Base-by-base conservation (phyloP, 2,329 filamentous ascomycete genomes). In the Paracoccidioides lutzii region DNA sequence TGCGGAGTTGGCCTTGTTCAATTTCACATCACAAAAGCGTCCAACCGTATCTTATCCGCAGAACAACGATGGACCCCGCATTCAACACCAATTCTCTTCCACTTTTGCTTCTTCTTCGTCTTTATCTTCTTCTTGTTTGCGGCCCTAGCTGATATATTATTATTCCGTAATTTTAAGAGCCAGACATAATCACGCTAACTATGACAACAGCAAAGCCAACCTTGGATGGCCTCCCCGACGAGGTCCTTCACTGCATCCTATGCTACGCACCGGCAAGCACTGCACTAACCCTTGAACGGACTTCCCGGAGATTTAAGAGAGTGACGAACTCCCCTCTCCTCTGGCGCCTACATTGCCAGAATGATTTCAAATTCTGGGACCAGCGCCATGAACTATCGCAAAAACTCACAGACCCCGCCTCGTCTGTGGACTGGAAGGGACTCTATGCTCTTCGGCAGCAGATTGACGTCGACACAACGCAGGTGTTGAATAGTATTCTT, bases 201-300 rank as follows among this genome's bases (percentile, higher is more conserved):
- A 42, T 52, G 49, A 12, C 37, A 8, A 5, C 15, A 30, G 48
- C 48, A 9, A 48, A 14, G 8, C n/a, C 40, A 6, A 51, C 56
- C 37, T 37, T 58, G 3, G 60, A 60, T 54, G 52, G 60, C 54
- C 75, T 93, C 40, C 90, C 90, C 43, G 87, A 91, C 70, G 93
- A 98, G 74, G 81, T 97, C 59, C 78, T 97, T 63, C 82, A 88
- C 66, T 79, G 84, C 54, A 86, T 97, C 61, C 78, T 96, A 61
- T 76, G 78, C 59, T 82, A 82, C 65, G 74, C 82, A 52, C 72
- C 76, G 51, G 77, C 80, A 7, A 63, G 62, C 46, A 75, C 75
- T 42, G 73, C 80, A 37, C 68, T 78, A 45, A 70, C 75, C 72
- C 66, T 81, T 71, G 65, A 84, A 78, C 61, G 75, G 32, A 76